Conservation (phyloP, 169 alveolate genomes). For the Plasmodium malariae region DNA sequence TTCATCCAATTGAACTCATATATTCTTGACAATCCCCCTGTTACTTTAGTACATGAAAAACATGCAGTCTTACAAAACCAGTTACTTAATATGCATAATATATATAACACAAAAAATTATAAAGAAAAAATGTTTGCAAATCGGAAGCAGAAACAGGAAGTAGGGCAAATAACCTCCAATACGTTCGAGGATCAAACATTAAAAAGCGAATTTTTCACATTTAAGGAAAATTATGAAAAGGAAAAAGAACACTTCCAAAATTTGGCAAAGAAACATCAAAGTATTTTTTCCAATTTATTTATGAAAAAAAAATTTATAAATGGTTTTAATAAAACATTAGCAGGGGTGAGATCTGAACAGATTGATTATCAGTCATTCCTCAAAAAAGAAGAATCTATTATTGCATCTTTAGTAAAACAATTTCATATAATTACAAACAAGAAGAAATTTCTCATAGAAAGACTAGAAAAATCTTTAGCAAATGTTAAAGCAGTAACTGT, state of each 20-base stretch:
- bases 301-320: constrained; percentile 22
- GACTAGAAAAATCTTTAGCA: constrained; percentile 32
- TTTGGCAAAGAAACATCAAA: constrained; percentile 27
- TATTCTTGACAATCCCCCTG: constrained; percentile 39
- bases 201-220: constrained; percentile 6
- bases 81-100: constrained; percentile 33
- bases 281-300: constrained; percentile 40
- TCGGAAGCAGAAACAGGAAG: not conserved
- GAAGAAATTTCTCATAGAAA: constrained; percentile 41
- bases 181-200: not conserved
- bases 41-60: constrained; percentile 31
- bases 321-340: constrained; percentile 14
- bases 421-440: constrained; percentile 43
- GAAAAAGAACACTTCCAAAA: constrained; percentile 20
- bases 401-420: constrained; percentile 30
- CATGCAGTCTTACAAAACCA: constrained; percentile 66
- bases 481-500: constrained; percentile 43
- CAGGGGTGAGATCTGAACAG: constrained; percentile 31
- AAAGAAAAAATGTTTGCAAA: constrained; percentile 1
- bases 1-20: constrained; percentile 58
- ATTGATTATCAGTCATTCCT: constrained; percentile 6
- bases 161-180: not conserved
- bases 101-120: constrained; percentile 43
- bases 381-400: constrained; percentile 9
- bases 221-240: constrained; percentile 30